Evolutionary conservation across 208 protist species (phyloP).

Genomic region (Trypanosoma melophagium): DNA sequence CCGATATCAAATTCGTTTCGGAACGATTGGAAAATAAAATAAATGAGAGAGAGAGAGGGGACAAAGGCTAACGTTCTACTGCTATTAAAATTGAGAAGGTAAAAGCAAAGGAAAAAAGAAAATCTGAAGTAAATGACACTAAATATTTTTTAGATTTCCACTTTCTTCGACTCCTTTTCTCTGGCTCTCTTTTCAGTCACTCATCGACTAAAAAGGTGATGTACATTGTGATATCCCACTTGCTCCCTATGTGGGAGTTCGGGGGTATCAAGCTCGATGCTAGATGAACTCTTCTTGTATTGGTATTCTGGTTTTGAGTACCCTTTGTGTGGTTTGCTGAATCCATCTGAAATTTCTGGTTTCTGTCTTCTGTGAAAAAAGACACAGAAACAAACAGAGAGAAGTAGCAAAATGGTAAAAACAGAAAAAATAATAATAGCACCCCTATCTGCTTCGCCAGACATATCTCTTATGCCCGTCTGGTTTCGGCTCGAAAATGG

Average conservation of each 20-base stretch:
- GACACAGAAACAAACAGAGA: neutral
- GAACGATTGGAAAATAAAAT: constrained; percentile 8
- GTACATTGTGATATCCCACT: neutral
- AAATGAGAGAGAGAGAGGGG: constrained; percentile 9
- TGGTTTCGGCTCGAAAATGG: constrained; percentile 12
- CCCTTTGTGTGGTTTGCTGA: neutral
- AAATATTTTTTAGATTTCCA: neutral
- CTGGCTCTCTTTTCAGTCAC: no score
- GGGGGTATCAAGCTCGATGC: neutral
- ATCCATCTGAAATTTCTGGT: neutral
- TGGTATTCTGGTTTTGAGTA: neutral
- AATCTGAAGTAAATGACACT: neutral
- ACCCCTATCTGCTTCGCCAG: constrained; percentile 4
- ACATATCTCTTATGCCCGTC: constrained; percentile 1
- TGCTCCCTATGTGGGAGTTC: constrained; percentile 6
- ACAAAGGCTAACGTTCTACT: neutral
- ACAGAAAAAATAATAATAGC: constrained; percentile 16
- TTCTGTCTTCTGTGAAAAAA: neutral
- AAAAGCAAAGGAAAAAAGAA: neutral
- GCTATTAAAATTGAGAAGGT: neutral
- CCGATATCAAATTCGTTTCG: neutral
- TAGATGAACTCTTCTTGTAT: neutral
- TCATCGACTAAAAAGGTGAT: neutral
- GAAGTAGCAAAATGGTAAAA: neutral
- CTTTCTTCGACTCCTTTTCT: no score